Conservation (phyloP, 1,284 basidiomycete species). For the Anthracocystis setariae region DNA sequence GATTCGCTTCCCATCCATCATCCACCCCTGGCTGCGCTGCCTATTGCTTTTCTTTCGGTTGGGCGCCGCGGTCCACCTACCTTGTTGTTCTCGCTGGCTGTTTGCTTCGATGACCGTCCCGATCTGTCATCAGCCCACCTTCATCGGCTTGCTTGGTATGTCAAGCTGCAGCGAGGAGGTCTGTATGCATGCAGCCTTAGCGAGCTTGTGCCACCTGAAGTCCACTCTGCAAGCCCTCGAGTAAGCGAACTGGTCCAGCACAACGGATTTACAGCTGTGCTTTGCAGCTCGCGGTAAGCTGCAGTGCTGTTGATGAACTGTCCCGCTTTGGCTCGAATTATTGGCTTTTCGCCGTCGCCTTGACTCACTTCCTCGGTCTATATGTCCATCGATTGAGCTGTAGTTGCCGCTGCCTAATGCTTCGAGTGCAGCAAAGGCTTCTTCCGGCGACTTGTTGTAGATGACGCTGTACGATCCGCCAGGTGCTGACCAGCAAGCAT, state of each 20-base stretch:
- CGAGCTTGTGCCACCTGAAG: too few relatives aligned
- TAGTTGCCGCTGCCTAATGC: too few relatives aligned
- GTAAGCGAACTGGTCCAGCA: too few relatives aligned
- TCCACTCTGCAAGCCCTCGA: too few relatives aligned
- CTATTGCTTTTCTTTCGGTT: not conserved
- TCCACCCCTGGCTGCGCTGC: slow-evolving; percentile 4
- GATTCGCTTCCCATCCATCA: slow-evolving; percentile 7
- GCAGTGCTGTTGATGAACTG: too few relatives aligned
- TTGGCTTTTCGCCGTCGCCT: too few relatives aligned
- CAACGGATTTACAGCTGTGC: too few relatives aligned
- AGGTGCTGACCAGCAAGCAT: not conserved
- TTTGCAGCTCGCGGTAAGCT: too few relatives aligned
- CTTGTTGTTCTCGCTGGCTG: not conserved
- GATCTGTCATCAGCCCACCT: not conserved
- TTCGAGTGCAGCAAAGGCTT: not conserved
- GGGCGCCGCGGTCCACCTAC: slow-evolving; percentile 8
- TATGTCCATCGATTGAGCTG: not conserved
- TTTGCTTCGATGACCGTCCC: not conserved
- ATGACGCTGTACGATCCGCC: slow-evolving; percentile 6
- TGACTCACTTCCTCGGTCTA: not conserved
- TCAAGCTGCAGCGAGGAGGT: too few relatives aligned
- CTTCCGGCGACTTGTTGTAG: not conserved
- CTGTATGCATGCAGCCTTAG: too few relatives aligned
- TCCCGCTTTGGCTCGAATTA: too few relatives aligned
- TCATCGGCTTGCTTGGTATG: too few relatives aligned